Conservation (phyloP, 2,329 filamentous ascomycete genomes). For the Eutypa lata region DNA sequence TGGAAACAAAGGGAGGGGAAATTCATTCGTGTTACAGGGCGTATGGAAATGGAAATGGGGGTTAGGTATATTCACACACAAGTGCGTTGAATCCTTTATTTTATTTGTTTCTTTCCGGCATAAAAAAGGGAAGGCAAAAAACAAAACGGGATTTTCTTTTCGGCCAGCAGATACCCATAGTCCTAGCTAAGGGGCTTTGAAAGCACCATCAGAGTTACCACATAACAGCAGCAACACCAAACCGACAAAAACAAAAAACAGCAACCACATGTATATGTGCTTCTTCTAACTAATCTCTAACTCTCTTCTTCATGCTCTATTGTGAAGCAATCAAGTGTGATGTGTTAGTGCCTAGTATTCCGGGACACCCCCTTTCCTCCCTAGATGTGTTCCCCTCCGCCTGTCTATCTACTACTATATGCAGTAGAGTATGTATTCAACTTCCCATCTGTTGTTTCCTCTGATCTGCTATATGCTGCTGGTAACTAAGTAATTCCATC, state of each 20-base stretch:
- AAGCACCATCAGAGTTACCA: background rate
- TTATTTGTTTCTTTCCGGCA: background rate
- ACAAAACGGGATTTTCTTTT: background rate
- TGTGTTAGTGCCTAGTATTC: too few relatives aligned
- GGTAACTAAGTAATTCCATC: too few relatives aligned
- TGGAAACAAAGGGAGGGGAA: background rate
- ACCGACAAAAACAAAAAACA: background rate
- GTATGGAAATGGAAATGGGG: too few relatives aligned
- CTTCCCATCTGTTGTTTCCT: too few relatives aligned
- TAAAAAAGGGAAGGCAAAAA: background rate
- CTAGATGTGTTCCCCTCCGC: too few relatives aligned
- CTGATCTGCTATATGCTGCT: too few relatives aligned
- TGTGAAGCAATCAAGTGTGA: too few relatives aligned
- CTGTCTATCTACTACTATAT: too few relatives aligned
- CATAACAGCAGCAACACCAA: background rate
- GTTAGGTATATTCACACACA: background rate
- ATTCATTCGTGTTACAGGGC: background rate
- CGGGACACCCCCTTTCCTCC: too few relatives aligned
- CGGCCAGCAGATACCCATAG: background rate
- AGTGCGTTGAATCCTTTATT: background rate
- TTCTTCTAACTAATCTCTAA: background rate
- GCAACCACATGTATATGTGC: background rate
- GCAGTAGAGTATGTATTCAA: too few relatives aligned
- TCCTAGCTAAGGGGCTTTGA: background rate
- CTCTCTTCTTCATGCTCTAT: too few relatives aligned